These are phyloP conservation scores for Epichloe sp. DNA, from an alignment of 2,329 filamentous ascomycete species.

Conservation along the genomic window DNA sequence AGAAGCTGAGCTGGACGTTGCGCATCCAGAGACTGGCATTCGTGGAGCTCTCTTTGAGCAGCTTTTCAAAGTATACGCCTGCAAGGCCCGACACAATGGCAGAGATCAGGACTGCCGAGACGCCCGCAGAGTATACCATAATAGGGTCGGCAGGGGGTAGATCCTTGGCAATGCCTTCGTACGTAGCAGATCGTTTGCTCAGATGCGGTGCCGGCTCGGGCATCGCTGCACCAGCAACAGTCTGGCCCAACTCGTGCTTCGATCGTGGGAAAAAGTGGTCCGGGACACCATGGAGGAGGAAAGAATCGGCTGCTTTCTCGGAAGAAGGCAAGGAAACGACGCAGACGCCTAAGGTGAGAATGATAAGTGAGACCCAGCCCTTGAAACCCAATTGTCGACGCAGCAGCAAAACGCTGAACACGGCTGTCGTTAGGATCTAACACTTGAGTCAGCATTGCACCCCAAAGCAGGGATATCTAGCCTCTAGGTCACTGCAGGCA, in stretches of 20 bases:
- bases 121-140: slow-evolving; percentile 69
- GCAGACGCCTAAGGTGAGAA: slow-evolving; percentile 71
- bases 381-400: slow-evolving; percentile 54
- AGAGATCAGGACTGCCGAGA: slow-evolving; percentile 65
- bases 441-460: background rate
- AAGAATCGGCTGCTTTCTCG: slow-evolving; percentile 38
- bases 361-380: slow-evolving; percentile 68
- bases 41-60: slow-evolving; percentile 70
- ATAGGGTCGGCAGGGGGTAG: slow-evolving; percentile 31
- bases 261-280: slow-evolving; percentile 66
- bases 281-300: slow-evolving; percentile 49
- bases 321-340: slow-evolving; percentile 69
- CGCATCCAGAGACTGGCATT: slow-evolving; percentile 80
- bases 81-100: slow-evolving; percentile 74
- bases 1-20: slow-evolving; percentile 89
- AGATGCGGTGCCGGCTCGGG: slow-evolving; percentile 14
- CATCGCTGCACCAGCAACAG: slow-evolving; percentile 12
- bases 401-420: slow-evolving; percentile 74
- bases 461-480: background rate
- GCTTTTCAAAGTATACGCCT: slow-evolving; percentile 80
- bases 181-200: slow-evolving; percentile 66
- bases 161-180: slow-evolving; percentile 68
- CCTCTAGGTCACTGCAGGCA: slow-evolving; percentile 1
- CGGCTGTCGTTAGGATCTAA: slow-evolving; percentile 70
- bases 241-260: slow-evolving; percentile 59